Conservation (phyloP, 2,329 filamentous ascomycete genomes). For the Curvularia sp. region DNA sequence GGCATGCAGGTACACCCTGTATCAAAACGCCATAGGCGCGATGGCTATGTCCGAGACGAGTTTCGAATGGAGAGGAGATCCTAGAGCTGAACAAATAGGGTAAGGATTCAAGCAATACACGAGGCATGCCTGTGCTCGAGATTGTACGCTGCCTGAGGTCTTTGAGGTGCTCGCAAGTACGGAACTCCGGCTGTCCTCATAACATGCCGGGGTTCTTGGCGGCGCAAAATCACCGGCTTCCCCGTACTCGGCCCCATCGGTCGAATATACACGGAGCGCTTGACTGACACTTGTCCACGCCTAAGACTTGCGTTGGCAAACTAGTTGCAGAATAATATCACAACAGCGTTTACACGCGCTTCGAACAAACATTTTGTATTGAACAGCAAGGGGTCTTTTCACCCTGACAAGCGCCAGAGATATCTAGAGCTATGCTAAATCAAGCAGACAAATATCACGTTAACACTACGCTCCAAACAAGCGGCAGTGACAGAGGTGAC, state of each 20-base stretch:
- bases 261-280: not conserved
- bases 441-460: conserved; percentile 41
- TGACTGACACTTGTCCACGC: not conserved
- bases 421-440: conserved; percentile 5
- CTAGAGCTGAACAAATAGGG: not conserved
- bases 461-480: conserved; percentile 32
- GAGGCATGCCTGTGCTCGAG: not conserved
- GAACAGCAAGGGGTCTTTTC: conserved; percentile 10
- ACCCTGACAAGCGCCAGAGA: conserved; percentile 11
- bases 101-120: not conserved
- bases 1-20: conserved; percentile 11
- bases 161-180: not conserved
- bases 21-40: not conserved
- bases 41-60: conserved; percentile 11
- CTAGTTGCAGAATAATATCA: not conserved
- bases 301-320: not conserved
- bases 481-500: conserved; percentile 49
- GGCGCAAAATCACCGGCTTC: not conserved
- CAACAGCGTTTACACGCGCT: not conserved
- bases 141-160: not conserved
- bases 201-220: conserved; percentile 1
- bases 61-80: not conserved
- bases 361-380: conserved; percentile 1
- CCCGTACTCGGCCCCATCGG: conserved; percentile 3
- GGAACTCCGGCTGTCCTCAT: not conserved